phyloP scores from a whole-genome alignment of 305 asterid species.

The Lippia alba region DNA sequence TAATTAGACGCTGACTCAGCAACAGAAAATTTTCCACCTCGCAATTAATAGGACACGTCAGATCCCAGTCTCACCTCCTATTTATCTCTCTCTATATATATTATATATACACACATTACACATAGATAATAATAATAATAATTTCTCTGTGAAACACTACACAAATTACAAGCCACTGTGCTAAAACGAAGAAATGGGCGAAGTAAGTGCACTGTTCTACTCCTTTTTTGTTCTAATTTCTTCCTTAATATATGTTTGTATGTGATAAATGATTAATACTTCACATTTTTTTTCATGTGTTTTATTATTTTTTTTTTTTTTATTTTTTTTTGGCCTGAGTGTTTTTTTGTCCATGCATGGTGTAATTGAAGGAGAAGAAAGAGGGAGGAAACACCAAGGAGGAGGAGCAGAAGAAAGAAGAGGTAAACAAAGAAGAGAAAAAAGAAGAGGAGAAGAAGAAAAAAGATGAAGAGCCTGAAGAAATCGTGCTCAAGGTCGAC shows the following conservation, averaged over 20 bases:
- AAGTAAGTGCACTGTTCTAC: conserved; percentile 46
- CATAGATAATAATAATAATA: too few species aligned
- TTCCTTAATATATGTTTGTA: neutral
- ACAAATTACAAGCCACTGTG: neutral
- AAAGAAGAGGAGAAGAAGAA: conserved; percentile 29
- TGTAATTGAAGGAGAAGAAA: conserved; percentile 51
- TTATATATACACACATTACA: too few species aligned
- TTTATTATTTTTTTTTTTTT: neutral
- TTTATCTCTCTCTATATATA: conserved; percentile 2
- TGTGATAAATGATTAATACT: neutral
- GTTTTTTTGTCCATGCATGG: conserved; percentile 8
- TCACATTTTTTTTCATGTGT: neutral
- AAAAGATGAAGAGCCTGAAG: conserved; percentile 46
- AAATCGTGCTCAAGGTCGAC: conserved; percentile 83
- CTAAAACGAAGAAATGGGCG: conserved; percentile 51
- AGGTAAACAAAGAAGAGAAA: conserved; percentile 21
- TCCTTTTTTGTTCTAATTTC: neutral
- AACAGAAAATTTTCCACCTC: conserved; percentile 19
- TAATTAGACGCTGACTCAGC: conserved; percentile 57
- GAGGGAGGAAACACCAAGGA: conserved; percentile 41
- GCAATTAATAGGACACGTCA: conserved; percentile 50
- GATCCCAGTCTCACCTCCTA: conserved; percentile 30
- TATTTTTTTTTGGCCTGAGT: neutral
- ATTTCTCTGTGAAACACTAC: neutral
- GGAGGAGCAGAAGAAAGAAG: conserved; percentile 28